Evolutionary conservation across 2,329 filamentous ascomycete genomes (phyloP), one percentile per base, ranked within the genome.

Genomic region (Penicillium hordei): DNA sequence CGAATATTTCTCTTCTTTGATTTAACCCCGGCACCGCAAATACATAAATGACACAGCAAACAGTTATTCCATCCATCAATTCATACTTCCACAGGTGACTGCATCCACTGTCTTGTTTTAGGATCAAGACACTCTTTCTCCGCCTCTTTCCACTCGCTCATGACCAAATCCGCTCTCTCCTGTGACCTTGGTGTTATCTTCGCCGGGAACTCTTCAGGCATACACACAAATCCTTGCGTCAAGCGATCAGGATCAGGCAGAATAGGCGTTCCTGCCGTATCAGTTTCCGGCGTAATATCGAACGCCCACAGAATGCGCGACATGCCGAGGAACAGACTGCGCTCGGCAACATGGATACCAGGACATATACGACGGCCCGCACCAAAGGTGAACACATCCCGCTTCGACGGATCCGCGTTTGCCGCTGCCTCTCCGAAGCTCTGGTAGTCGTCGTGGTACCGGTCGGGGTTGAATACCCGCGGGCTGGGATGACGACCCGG

Each of bases 331-430:
- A 80, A 82, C 15, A 84, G 61, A 10, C 73, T 76, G 6, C 78
- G 76, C 55, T 82, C 79, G 0, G 81, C 82, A 2, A 86, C 73
- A 52, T 84, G 81, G 31, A 83, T 81, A 0, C 84, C 85, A 3
- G 81, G 83, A 67, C 85, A 87, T 43, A 86, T 78, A 25, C 84
- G 76, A 6, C 83, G 75, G 1, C 84, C 83, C 9, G 79, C 80
- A 21, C 84, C 83, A 54, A 84, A 86, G 0, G 76, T 78, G 67
- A 82, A 85, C 9, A 81, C 78, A 48, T 84, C 82, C 15, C 82
- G 75, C 64, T 82, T 75, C 1, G 71, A 68, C 0, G 71, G 68
- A 52, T 79, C 75, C 0, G 74, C 59, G 23, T 78, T 72, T 0
- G 59, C 61, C 5, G 68, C 68, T 3, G 72, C 67, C 43, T 75